Percentiles rank a stretch among this genome's conserved stretches.
phyloP scores from a whole-genome alignment of 2,329 filamentous ascomycete genomes.

The Onygenales sp. region DNA sequence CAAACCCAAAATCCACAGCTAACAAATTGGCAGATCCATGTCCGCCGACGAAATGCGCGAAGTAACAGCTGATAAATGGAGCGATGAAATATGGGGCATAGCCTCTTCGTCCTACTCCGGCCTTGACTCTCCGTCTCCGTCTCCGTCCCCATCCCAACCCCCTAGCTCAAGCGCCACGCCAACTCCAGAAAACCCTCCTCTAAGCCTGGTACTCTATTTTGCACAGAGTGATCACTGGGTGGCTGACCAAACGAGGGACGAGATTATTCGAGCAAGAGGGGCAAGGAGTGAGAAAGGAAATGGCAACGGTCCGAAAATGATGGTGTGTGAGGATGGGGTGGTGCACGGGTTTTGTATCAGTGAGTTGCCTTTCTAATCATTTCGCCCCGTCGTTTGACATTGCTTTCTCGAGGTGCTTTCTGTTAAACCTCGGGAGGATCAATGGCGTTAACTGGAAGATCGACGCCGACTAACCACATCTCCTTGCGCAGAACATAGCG shows the following conservation, averaged over 20 bases:
- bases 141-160: background rate
- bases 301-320: conserved; percentile 40
- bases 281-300: conserved; percentile 16
- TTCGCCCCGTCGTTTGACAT: background rate
- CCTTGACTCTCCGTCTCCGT: background rate
- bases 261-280: conserved; percentile 40
- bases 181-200: conserved; percentile 21
- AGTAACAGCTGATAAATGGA: conserved; percentile 49
- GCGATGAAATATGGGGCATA: conserved; percentile 50
- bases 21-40: conserved; percentile 35
- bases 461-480: background rate
- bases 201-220: conserved; percentile 49
- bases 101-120: conserved; percentile 11
- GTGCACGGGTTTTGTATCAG: conserved; percentile 52
- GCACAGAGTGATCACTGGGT: conserved; percentile 54
- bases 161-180: conserved; percentile 4
- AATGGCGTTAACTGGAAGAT: background rate
- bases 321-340: conserved; percentile 45
- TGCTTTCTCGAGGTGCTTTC: background rate
- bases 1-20: background rate
- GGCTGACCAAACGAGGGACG: conserved; percentile 47
- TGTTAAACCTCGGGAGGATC: background rate
- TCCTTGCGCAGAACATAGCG: conserved; percentile 25
- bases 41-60: conserved; percentile 48
- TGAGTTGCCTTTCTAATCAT: conserved; percentile 18